Base-by-base conservation (phyloP, 2,329 filamentous ascomycete genomes). In the Ophiostoma novo-ulmi region DNA sequence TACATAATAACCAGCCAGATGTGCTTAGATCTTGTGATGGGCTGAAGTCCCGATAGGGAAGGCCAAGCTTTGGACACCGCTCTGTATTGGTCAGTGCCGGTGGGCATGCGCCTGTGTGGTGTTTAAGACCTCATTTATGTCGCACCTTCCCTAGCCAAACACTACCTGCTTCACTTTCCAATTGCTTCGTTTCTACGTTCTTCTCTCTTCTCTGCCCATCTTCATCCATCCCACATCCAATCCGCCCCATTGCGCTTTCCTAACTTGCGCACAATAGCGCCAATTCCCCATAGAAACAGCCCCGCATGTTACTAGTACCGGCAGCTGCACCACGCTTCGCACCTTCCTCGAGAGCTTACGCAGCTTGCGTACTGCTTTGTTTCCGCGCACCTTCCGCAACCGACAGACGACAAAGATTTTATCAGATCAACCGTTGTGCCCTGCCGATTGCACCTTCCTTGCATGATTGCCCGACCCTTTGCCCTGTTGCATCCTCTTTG, bases 181-280 rank as follows among this genome's bases (percentile, higher is more conserved):
- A 20, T 20, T 55, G 26, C 17, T 17, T 48, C n/a, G 58, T 65
- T n/a, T 48, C 48, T 35, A 14, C 10, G 58, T 10, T 36, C 44
- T 39, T 41, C 8, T 66, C 20, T 36, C 44, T 39, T 41, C 8
- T 66, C 36, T 66, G 4, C 35, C 20, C n/a, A n/a, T 20, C 63
- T 65, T 35, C n/a, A 17, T n/a, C 14, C 14, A 8, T 66, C n/a
- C 22, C 22, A 31, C 31, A 31, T 31, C 3, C 31, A 31, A 31
- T 31, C 38, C 44, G 17, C 64, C 14, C 36, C 38, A 44, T 66
- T 66, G 36, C 63, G 36, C 38, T 22, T 66, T 44, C 64, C n/a
- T n/a, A 26, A 66, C 36, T 38, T 31, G 65, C 65, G 65, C 65
- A 67, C 38, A 67, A 31, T 39, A 67, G 38, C 38, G 65, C 8